phyloP scores from a whole-genome alignment of 2,329 filamentous ascomycete species.

The Nemania abortiva region DNA sequence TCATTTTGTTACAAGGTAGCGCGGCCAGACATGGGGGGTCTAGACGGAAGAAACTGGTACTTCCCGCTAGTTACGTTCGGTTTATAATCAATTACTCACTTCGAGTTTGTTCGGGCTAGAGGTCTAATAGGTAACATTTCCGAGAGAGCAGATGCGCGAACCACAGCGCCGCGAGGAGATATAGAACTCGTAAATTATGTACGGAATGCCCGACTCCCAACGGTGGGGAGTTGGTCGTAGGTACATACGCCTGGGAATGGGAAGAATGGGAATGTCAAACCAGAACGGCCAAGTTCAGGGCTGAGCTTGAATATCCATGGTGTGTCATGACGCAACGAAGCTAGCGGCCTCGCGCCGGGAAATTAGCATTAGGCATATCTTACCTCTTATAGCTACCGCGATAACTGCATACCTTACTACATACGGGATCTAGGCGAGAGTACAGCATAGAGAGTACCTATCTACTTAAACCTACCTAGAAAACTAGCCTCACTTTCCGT shows the following conservation, averaged over 20 bases:
- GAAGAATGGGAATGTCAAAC: conserved; percentile 19
- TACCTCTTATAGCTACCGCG: conserved; percentile 6
- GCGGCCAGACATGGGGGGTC: background rate
- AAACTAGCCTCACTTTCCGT: background rate
- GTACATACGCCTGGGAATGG: too few species aligned
- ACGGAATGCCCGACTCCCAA: background rate
- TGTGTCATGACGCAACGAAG: conserved; percentile 27
- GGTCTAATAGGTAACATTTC: background rate
- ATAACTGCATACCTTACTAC: background rate
- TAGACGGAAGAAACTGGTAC: conserved; percentile 1
- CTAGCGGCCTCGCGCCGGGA: conserved; percentile 10
- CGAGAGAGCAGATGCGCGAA: background rate
- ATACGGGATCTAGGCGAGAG: background rate
- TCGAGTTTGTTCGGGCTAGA: background rate
- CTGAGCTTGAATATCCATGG: conserved; percentile 22
- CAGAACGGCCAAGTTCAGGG: conserved; percentile 8
- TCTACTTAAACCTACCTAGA: background rate
- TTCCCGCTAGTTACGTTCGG: background rate
- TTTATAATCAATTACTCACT: background rate
- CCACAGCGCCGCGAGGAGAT: background rate
- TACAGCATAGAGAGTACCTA: background rate
- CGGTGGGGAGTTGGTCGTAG: background rate
- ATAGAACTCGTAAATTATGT: background rate
- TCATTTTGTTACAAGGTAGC: conserved; percentile 5
- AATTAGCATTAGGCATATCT: conserved; percentile 2